Base-by-base conservation (phyloP, 495 filamentous ascomycete genomes). In the Physcia stellaris region DNA sequence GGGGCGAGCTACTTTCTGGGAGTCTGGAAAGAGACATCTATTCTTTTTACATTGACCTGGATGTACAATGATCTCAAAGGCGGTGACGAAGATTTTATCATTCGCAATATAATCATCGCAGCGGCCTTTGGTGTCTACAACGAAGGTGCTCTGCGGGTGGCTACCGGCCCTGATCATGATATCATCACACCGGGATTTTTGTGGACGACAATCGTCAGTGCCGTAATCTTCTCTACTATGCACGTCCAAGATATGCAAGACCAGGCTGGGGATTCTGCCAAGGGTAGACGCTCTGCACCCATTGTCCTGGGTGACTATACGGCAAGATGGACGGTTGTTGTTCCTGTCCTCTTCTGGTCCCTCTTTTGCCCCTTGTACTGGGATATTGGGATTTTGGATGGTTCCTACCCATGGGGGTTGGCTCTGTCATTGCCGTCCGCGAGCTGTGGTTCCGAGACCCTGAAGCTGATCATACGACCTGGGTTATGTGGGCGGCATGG, bases 211-310 rank as follows among this genome's bases (percentile, higher is more conserved):
- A 49, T 68, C 6, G 50, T 66, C 21, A 46, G 52, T 15, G 49
- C 32, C 2, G 47, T 67, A 6, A 58, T 73, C 13, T 38, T 61
- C 7, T 62, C 60, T 0, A 73, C 68, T 16, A 55, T 71, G 40
- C 63, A 71, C 1, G 41, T 64, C 0, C 68, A 71, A 38, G 68
- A 71, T 41, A 38, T 71, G 1, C 55, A 58, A 4, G 66, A 70
- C 31, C 54, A 60, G 30, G 53, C 37, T 6, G 69, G 69, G 0
- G 70, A 73, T 42, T 24, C 37, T 0, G 40, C 48, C 6, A 50
- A 61, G 4, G 62, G 60, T 0, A 54, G 68, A 0, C 43, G 45
- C 27, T 65, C 67, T 0, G 22, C 59, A 5, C 59, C 57, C 0
- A 41, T 67, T 0, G 50, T 62, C 2, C 35, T 65, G 1, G 69